These are phyloP conservation scores for Cyberlindnera nakhonratchasimensis DNA, from an alignment of 805 yeast species.

Conservation along the genomic window DNA sequence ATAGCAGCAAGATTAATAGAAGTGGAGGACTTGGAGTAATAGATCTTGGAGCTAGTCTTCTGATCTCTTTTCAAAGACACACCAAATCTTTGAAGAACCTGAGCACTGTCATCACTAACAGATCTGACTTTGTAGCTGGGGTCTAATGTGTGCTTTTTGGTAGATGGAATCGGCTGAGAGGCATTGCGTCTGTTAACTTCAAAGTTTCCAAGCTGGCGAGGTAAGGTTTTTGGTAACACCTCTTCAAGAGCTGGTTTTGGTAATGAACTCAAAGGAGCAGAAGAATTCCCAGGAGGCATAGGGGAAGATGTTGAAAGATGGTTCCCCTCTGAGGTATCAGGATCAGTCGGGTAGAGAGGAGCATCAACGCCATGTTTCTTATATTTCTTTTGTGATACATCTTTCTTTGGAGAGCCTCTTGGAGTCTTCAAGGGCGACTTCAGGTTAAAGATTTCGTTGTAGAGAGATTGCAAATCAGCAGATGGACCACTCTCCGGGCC, in stretches of 20 bases:
- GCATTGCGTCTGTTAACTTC: slow-evolving; percentile 18
- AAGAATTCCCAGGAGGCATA: not conserved
- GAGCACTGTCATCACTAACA: slow-evolving; percentile 19
- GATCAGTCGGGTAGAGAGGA: not conserved
- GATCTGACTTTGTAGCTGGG: slow-evolving; percentile 23
- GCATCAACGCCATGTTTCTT: too few relatives aligned
- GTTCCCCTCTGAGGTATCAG: not conserved
- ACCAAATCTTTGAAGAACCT: slow-evolving; percentile 24
- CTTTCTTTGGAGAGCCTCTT: slow-evolving; percentile 5
- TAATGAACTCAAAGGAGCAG: not conserved
- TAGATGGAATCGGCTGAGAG: slow-evolving; percentile 19
- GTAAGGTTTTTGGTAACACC: slow-evolving; percentile 7
- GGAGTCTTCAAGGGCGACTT: slow-evolving; percentile 16
- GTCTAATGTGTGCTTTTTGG: slow-evolving; percentile 24
- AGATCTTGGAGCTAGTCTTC: slow-evolving; percentile 24
- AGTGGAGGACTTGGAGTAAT: slow-evolving; percentile 29
- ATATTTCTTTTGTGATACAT: not conserved
- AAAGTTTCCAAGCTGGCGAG: slow-evolving; percentile 17
- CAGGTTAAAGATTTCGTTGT: slow-evolving; percentile 29
- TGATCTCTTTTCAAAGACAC: slow-evolving; percentile 19
- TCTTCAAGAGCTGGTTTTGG: not conserved
- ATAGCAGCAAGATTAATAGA: slow-evolving; percentile 27
- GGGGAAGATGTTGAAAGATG: slow-evolving; percentile 9
- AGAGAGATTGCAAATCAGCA: slow-evolving; percentile 29
- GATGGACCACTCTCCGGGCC: slow-evolving; percentile 20